Evolutionary conservation across 345 rosid species (phyloP).

Genomic region (Barbarea vulgaris): DNA sequence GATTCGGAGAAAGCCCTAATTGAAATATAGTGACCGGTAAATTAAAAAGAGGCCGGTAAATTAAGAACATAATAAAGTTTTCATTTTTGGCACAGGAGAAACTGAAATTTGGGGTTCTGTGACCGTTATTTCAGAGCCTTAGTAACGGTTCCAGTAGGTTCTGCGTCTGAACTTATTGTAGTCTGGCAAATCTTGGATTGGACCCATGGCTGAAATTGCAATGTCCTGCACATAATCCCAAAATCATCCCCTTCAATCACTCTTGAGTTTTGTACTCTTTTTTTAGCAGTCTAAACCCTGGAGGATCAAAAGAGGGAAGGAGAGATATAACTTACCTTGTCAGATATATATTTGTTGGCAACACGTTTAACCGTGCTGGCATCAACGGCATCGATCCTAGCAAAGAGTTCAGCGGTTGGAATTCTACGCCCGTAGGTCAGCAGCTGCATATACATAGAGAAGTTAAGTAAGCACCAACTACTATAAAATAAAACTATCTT

Average conservation of each 20-base stretch:
- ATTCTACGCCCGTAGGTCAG: slow-evolving; percentile 96
- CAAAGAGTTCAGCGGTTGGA: slow-evolving; percentile 83
- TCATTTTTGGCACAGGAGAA: too few relatives aligned
- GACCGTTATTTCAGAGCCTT: slow-evolving; percentile 19
- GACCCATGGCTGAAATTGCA: slow-evolving; percentile 95
- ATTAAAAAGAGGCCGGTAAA: background rate
- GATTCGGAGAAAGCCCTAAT: too few relatives aligned
- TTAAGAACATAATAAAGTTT: too few relatives aligned
- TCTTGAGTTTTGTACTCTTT: background rate
- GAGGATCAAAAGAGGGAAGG: background rate
- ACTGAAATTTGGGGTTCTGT: background rate
- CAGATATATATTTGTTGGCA: slow-evolving; percentile 84
- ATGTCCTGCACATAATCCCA: slow-evolving; percentile 61
- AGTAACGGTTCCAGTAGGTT: slow-evolving; percentile 95
- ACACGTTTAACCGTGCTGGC: slow-evolving; percentile 82
- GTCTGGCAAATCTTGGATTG: slow-evolving; percentile 81
- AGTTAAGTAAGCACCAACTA: background rate
- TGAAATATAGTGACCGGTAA: too few relatives aligned
- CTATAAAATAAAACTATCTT: slow-evolving; percentile 48
- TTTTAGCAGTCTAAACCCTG: background rate
- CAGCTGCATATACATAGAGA: slow-evolving; percentile 50
- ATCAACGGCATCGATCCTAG: slow-evolving; percentile 93
- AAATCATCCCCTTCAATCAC: background rate
- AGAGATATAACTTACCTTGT: slow-evolving; percentile 57
- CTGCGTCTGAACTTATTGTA: slow-evolving; percentile 99